Conservation (phyloP, 31 red algal species). For the Odonthalia washingtoniensis region DNA sequence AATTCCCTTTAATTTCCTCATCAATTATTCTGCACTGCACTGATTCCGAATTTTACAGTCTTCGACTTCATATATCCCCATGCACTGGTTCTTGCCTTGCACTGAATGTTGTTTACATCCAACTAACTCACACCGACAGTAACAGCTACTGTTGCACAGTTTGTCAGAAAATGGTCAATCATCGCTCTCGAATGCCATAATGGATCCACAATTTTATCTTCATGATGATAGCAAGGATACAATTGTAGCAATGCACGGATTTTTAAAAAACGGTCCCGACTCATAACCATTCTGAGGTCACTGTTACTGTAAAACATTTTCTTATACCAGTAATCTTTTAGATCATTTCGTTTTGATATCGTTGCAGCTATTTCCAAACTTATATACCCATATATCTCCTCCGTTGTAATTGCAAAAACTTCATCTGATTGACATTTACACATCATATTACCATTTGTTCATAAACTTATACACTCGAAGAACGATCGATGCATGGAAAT, state of each 20-base stretch:
- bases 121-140: conserved; percentile 12
- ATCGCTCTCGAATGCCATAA: conserved; percentile 19
- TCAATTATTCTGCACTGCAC: no score
- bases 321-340: conserved; percentile 4
- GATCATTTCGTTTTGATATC: not conserved
- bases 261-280: not conserved
- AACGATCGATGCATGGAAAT: no score
- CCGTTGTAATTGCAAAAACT: no score
- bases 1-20: no score
- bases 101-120: conserved; percentile 1
- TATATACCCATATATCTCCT: not conserved
- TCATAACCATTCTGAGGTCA: conserved; percentile 3
- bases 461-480: no score
- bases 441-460: no score
- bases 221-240: conserved; percentile 14
- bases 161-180: conserved; percentile 24
- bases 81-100: not conserved
- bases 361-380: not conserved
- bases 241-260: not conserved
- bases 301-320: not conserved
- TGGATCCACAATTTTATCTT: not conserved
- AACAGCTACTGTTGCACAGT: conserved; percentile 19
- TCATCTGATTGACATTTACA: no score
- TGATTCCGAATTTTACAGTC: conserved; percentile 23
- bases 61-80: conserved; percentile 15